Evolutionary conservation across 495 filamentous ascomycete genomes (phyloP), one percentile per base, ranked within the genome.

Genomic region (Parathielavia hyrcaniae): DNA sequence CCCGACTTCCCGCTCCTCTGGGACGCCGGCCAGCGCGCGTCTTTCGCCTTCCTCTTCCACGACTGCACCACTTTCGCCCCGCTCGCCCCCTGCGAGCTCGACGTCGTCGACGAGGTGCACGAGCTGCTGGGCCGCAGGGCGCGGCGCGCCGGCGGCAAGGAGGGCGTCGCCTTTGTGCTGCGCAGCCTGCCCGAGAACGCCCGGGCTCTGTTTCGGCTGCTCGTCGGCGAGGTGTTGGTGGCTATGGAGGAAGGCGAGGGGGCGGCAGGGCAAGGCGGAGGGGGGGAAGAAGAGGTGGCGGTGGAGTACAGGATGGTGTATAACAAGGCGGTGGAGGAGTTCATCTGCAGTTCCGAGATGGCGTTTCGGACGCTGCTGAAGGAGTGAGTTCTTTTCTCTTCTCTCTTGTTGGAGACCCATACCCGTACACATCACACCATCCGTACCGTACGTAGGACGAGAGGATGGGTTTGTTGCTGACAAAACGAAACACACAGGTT

Each of bases 321-420:
- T 73, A 90, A 93, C 67, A 96, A 95, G 70, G 91, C 91, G 17
- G 86, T 90, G 22, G 92, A 96, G 72, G 90, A 97, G 68, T 96
- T 98, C 70, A 91, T 97, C 41, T 96, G 92, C 61, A 91, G 89
- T 63, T 95, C 86, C 58, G 93, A 98, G 78, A 90, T 96, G 83
- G 89, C 86, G 64, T 98, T 97, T 72, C 79, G 93, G 60, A 92
- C 89, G 32, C 60, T 98, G 71, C 69, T 98, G 65, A 97, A 97
- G 74, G 93, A 98, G 81, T 90, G 73, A 49, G 86, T 73, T 9
- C 10, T 14, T 38, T 11, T 38, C 10, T 38, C 10, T 38, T 11
- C 9, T 38, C 10, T 38, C 10, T 8, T 38, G 3, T 14, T 38
- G 5, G 5, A 5, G 5, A 38, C 35, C 9, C 13, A 10, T 38